These are phyloP conservation scores for Curvularia verruculosa DNA, from an alignment of 2,329 filamentous ascomycete species.

Conservation along the genomic window DNA sequence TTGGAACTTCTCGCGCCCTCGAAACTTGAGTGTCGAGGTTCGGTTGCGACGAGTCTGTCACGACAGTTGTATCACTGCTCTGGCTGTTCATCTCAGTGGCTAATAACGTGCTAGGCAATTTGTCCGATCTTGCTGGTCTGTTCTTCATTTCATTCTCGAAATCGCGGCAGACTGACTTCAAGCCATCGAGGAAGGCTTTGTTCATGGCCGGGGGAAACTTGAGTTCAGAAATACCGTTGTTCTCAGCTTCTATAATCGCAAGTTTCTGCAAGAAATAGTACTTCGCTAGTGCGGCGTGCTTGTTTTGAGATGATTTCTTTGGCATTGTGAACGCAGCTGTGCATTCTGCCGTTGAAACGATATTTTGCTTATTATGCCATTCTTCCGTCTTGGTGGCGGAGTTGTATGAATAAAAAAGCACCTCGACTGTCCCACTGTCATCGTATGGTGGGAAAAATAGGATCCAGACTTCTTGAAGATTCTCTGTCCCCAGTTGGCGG, in stretches of 20 bases:
- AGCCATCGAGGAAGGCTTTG: background rate
- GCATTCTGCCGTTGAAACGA: background rate
- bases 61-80: background rate
- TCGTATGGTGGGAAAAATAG: background rate
- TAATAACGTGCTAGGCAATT: background rate
- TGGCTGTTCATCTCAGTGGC: background rate
- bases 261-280: constrained; percentile 16
- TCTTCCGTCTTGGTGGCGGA: background rate
- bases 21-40: background rate
- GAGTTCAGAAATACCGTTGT: background rate
- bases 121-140: background rate
- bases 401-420: constrained; percentile 1
- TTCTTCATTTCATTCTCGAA: background rate
- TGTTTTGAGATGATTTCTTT: background rate
- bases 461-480: background rate
- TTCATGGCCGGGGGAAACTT: background rate
- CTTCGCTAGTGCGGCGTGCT: constrained; percentile 7
- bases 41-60: background rate
- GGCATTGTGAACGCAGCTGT: background rate
- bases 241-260: background rate
- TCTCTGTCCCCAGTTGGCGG: background rate
- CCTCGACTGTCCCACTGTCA: background rate
- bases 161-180: background rate
- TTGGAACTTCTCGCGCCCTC: too few relatives aligned
- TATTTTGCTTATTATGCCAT: background rate